These are phyloP conservation scores for Prunus armeniaca DNA, from an alignment of 306 rosid species.

Conservation along the genomic window DNA sequence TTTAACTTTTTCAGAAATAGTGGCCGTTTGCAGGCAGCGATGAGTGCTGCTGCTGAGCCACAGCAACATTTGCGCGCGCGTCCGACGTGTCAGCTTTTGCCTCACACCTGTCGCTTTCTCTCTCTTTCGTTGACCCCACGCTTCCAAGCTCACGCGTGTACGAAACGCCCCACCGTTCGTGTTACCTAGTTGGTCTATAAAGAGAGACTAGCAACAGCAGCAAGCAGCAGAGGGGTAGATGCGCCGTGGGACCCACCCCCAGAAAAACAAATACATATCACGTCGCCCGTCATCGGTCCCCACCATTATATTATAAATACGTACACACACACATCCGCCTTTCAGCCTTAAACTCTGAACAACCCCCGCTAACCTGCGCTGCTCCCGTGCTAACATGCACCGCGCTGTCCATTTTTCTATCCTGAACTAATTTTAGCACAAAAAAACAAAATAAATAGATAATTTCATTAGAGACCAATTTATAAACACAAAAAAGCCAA, in stretches of 20 bases:
- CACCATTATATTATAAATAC: background rate
- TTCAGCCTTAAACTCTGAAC: constrained; percentile 16
- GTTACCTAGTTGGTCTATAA: constrained; percentile 17
- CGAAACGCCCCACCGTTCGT: constrained; percentile 10
- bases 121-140: constrained; percentile 42
- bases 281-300: background rate
- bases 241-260: constrained; percentile 28
- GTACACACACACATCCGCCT: background rate
- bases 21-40: constrained; percentile 42
- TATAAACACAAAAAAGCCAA: too few species aligned
- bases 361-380: background rate
- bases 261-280: background rate
- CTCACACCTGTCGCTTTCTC: constrained; percentile 56
- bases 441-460: too few species aligned
- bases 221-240: constrained; percentile 20
- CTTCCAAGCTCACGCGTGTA: constrained; percentile 14
- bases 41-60: constrained; percentile 33
- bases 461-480: too few species aligned
- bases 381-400: constrained; percentile 4
- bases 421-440: background rate
- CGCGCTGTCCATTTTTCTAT: background rate
- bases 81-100: constrained; percentile 76
- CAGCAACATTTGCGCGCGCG: constrained; percentile 85
- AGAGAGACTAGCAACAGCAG: constrained; percentile 11
- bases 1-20: background rate